These are phyloP conservation scores for Alternaria tenuissima DNA, from an alignment of 2,329 filamentous ascomycete species.

Conservation along the genomic window DNA sequence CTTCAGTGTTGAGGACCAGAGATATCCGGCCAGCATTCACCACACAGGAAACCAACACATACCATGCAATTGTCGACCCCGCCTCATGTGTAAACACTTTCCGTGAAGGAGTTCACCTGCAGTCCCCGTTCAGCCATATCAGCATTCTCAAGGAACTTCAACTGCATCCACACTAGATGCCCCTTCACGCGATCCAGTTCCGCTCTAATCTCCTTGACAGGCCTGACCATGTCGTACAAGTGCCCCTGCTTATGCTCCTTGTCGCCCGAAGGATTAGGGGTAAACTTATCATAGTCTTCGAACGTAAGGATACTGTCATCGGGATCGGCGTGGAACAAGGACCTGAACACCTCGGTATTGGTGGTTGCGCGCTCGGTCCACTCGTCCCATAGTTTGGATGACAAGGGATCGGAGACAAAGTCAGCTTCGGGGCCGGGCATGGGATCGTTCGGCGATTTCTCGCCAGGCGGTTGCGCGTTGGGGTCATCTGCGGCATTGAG, in stretches of 20 bases:
- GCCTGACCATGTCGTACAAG: slow-evolving; percentile 76
- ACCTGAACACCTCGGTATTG: slow-evolving; percentile 79
- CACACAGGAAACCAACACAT: neutral
- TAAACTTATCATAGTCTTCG: slow-evolving; percentile 84
- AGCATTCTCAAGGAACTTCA: slow-evolving; percentile 83
- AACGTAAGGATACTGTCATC: slow-evolving; percentile 90
- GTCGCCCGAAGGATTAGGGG: slow-evolving; percentile 62
- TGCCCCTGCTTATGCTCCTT: slow-evolving; percentile 77
- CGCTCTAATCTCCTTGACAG: slow-evolving; percentile 71
- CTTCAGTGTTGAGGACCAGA: neutral
- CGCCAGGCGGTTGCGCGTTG: slow-evolving; percentile 79
- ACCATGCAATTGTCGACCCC: neutral
- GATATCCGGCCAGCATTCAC: neutral
- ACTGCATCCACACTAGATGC: slow-evolving; percentile 94
- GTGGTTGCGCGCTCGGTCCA: slow-evolving; percentile 74
- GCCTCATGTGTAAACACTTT: slow-evolving; percentile 76
- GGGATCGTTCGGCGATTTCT: slow-evolving; percentile 74
- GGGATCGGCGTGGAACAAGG: slow-evolving; percentile 86
- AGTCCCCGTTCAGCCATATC: slow-evolving; percentile 90
- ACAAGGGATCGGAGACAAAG: slow-evolving; percentile 68
- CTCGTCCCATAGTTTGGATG: slow-evolving; percentile 65
- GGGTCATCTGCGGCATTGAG: slow-evolving; percentile 70
- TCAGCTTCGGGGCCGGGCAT: slow-evolving; percentile 73
- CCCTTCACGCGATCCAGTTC: slow-evolving; percentile 84
- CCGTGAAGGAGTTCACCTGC: slow-evolving; percentile 84